Conservation (phyloP, 176 grass and related monocot genomes). For the Bromus sterilis region DNA sequence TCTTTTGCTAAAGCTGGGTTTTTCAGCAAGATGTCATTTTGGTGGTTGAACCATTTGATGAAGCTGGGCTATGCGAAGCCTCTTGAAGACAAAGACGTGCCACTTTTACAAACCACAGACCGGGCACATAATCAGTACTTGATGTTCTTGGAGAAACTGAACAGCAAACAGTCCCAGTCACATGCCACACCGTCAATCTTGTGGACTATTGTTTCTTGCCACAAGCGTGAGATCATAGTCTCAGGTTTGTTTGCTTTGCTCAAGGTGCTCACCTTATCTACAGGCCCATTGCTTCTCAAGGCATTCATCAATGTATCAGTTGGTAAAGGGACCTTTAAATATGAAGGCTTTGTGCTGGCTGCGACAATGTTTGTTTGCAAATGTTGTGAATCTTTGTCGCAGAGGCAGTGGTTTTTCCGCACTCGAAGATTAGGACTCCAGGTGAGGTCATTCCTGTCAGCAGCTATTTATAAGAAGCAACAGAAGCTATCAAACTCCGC, state of each 20-base stretch:
- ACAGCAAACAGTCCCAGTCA: slow-evolving; percentile 12
- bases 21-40: slow-evolving; percentile 74
- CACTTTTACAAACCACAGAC: slow-evolving; percentile 46
- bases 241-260: slow-evolving; percentile 84
- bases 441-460: slow-evolving; percentile 71
- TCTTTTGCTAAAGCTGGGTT: slow-evolving; percentile 58
- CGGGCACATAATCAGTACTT: slow-evolving; percentile 43
- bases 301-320: slow-evolving; percentile 72
- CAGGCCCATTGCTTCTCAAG: slow-evolving; percentile 73
- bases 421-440: slow-evolving; percentile 76
- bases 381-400: slow-evolving; percentile 72
- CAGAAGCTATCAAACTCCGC: slow-evolving; percentile 63
- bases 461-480: slow-evolving; percentile 81
- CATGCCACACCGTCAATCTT: slow-evolving; percentile 37
- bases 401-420: slow-evolving; percentile 92
- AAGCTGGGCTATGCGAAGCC: slow-evolving; percentile 68
- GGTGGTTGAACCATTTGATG: slow-evolving; percentile 90
- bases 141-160: slow-evolving; percentile 58
- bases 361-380: slow-evolving; percentile 60
- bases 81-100: slow-evolving; percentile 81
- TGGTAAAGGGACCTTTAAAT: slow-evolving; percentile 54
- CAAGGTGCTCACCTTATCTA: slow-evolving; percentile 60
- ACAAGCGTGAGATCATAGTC: slow-evolving; percentile 46
- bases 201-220: slow-evolving; percentile 77
- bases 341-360: slow-evolving; percentile 64